Conservation (phyloP, 352 stramenopile species). For the Thraustochytrium striatum region DNA sequence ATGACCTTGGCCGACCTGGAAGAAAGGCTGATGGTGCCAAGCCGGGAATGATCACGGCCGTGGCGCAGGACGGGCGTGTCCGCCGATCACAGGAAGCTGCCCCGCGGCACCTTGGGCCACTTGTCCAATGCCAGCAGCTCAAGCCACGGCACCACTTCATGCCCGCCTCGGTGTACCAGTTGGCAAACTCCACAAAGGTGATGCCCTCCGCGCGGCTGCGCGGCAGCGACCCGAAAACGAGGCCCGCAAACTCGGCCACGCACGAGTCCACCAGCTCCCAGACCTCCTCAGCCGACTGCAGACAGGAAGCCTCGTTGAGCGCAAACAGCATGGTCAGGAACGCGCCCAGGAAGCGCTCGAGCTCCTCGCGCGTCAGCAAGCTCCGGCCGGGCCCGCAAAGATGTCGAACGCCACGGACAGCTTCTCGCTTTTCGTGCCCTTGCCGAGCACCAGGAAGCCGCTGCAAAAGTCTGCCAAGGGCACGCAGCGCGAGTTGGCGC, state of each 20-base stretch:
- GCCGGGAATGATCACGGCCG: too few relatives aligned
- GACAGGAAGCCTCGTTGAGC: slow-evolving; percentile 28
- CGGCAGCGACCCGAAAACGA: not conserved
- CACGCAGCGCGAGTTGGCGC: not conserved
- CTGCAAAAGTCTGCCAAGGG: slow-evolving; percentile 21
- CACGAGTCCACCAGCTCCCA: slow-evolving; percentile 5
- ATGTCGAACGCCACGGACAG: slow-evolving; percentile 19
- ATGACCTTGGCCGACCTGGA: too few relatives aligned
- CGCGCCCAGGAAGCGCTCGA: not conserved
- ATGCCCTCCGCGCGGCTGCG: not conserved
- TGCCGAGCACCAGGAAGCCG: slow-evolving; percentile 12
- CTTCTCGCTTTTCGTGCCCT: slow-evolving; percentile 40
- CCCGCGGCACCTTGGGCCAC: too few relatives aligned
- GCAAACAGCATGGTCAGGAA: slow-evolving; percentile 30
- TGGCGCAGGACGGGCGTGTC: too few relatives aligned
- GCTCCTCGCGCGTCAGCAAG: not conserved
- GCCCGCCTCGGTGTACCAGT: slow-evolving; percentile 91
- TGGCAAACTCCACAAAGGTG: slow-evolving; percentile 77
- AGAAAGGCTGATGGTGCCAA: too few relatives aligned
- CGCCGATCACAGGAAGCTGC: too few relatives aligned
- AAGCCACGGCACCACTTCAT: slow-evolving; percentile 89
- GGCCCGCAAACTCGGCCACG: not conserved
- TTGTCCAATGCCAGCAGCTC: slow-evolving; percentile 91
- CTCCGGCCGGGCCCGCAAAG: not conserved
- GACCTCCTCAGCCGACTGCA: not conserved